Conservation (phyloP, 2,329 filamentous ascomycete species). For the Plectosphaerella sp. region DNA sequence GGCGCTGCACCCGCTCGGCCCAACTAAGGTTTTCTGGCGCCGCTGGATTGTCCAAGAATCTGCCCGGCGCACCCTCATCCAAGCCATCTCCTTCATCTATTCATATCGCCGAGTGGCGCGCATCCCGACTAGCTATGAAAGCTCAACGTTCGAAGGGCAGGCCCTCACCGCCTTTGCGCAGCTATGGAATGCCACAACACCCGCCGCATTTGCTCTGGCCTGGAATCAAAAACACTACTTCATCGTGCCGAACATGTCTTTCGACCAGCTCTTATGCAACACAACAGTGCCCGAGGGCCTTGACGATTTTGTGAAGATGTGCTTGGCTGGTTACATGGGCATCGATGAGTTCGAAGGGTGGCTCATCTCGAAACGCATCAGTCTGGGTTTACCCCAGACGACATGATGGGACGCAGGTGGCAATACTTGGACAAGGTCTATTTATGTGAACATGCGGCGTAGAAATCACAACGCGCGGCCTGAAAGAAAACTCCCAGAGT, state of each 20-base stretch:
- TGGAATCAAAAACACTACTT: conserved; percentile 31
- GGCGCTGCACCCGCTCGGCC: conserved; percentile 29
- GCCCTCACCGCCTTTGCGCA: conserved; percentile 33
- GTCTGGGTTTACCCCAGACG: too few species aligned
- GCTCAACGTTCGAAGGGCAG: conserved; percentile 22
- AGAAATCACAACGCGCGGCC: too few species aligned
- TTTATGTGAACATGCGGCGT: too few species aligned
- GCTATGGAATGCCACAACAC: conserved; percentile 30
- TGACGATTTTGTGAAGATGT: conserved; percentile 35
- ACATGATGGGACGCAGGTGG: too few species aligned
- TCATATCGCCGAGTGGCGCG: conserved; percentile 28
- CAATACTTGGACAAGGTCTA: too few species aligned
- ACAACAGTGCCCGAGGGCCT: conserved; percentile 37
- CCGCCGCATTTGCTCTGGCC: conserved; percentile 30
- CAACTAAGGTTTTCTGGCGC: conserved; percentile 41
- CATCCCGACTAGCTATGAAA: conserved; percentile 19
- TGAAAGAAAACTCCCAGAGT: too few species aligned
- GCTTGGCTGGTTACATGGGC: conserved; percentile 23
- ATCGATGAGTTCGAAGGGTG: conserved; percentile 27
- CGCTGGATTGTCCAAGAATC: conserved; percentile 51
- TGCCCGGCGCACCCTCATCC: conserved; percentile 44
- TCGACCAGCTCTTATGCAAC: conserved; percentile 20
- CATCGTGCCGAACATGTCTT: conserved; percentile 24
- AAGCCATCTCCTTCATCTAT: conserved; percentile 40
- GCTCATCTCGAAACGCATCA: conserved; percentile 13